A percentile compares a stretch with the other conserved stretches of the same genome.
phyloP scores from a whole-genome alignment of 2,329 filamentous ascomycete species.

The Epichloe sibirici region DNA sequence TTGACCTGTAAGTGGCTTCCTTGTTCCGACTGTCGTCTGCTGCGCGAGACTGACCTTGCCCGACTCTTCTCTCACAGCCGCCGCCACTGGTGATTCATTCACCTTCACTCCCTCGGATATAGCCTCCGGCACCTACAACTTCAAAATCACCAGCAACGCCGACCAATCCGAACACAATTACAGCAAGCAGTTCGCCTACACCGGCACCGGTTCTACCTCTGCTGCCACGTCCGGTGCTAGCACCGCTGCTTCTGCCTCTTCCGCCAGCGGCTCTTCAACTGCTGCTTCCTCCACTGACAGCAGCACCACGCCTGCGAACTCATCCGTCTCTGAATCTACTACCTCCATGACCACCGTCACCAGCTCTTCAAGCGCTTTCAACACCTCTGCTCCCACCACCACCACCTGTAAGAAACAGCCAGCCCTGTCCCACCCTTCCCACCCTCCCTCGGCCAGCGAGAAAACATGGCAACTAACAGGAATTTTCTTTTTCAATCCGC shows the following conservation, averaged over 20 bases:
- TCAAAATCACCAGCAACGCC: slow-evolving; percentile 21
- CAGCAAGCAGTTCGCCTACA: slow-evolving; percentile 19
- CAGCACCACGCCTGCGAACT: slow-evolving; percentile 3
- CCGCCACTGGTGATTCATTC: slow-evolving; percentile 13
- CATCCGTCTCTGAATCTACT: neutral
- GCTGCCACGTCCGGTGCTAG: slow-evolving; percentile 5
- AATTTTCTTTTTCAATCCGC: too few relatives aligned
- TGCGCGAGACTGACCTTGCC: neutral
- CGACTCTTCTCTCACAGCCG: slow-evolving; percentile 7
- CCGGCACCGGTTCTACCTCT: slow-evolving; percentile 12
- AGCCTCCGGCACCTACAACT: slow-evolving; percentile 21
- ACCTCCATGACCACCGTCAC: slow-evolving; percentile 2
- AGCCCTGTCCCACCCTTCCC: neutral
- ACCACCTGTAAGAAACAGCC: slow-evolving; percentile 5
- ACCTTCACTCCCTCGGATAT: slow-evolving; percentile 17
- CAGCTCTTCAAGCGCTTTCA: slow-evolving; percentile 1
- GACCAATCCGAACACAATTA: slow-evolving; percentile 18
- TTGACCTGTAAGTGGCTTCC: slow-evolving; percentile 18
- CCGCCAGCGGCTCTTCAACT: neutral
- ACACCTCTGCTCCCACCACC: slow-evolving; percentile 6
- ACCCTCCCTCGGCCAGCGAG: neutral
- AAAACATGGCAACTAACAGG: neutral
- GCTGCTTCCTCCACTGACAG: slow-evolving; percentile 8
- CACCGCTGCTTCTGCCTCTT: slow-evolving; percentile 3
- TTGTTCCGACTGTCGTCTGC: too few relatives aligned